Percentiles rank a stretch among this genome's conserved stretches.
These are phyloP conservation scores for Chrysoporthe cubensis DNA, from an alignment of 2,329 filamentous ascomycete genomes.

Conservation along the genomic window DNA sequence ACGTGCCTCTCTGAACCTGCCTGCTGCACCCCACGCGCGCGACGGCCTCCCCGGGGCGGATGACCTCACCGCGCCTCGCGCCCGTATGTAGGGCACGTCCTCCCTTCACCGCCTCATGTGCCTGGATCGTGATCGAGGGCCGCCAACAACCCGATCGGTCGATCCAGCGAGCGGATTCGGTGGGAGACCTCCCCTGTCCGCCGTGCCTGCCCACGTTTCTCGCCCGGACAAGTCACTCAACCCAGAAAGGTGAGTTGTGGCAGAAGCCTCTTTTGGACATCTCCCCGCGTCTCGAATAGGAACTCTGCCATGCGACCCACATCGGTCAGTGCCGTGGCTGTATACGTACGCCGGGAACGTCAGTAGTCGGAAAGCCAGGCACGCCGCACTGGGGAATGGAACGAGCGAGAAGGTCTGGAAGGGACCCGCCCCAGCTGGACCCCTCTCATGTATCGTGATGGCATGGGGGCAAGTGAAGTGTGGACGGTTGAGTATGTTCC, in stretches of 20 bases:
- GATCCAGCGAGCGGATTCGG: conserved; percentile 3
- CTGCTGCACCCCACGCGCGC: not conserved
- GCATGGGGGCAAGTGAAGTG: conserved; percentile 5
- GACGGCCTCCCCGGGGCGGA: conserved; percentile 3
- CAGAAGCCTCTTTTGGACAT: not conserved
- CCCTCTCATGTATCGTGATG: conserved; percentile 5
- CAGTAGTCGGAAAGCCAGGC: conserved; percentile 2
- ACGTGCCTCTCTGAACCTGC: not conserved
- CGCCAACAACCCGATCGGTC: not conserved
- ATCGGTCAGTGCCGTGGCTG: conserved; percentile 27
- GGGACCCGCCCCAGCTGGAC: conserved; percentile 11
- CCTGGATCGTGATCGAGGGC: conserved; percentile 4
- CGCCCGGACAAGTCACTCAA: conserved; percentile 5
- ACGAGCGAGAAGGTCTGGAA: conserved; percentile 7
- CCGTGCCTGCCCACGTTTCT: not conserved
- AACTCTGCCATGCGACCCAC: conserved; percentile 17
- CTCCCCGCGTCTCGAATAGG: conserved; percentile 17
- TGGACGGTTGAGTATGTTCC: conserved; percentile 16
- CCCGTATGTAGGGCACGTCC: not conserved
- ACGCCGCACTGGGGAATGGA: conserved; percentile 14
- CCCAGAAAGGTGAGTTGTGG: conserved; percentile 3
- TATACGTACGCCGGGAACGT: conserved; percentile 1
- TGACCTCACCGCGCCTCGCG: conserved; percentile 12
- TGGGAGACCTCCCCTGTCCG: not conserved
- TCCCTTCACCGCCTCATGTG: not conserved